Evolutionary conservation across 2,329 filamentous ascomycete species (phyloP), one percentile per base, ranked within the genome.

Genomic region (Microthyrium microscopicum): DNA sequence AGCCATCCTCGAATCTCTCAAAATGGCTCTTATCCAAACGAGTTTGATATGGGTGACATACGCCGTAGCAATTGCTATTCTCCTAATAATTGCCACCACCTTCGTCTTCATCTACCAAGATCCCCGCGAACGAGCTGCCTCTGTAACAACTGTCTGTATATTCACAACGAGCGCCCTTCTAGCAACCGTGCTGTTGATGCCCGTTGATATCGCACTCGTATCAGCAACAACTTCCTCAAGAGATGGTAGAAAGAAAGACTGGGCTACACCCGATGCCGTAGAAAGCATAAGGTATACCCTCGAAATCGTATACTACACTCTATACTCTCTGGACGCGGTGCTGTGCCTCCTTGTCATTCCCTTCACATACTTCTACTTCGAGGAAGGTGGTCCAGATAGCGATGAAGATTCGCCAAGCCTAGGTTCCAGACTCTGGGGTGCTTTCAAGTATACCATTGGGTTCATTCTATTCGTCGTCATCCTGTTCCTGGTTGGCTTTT

Each of bases 331-430:
- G 43, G 89, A 98, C 54, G 81, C 84, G 1, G 53, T 94, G 5
- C 70, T 98, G 8, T 98, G 89, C 49, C 64, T 98, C 29, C 54
- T 95, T 13, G 70, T 93, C 28, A 78, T 95, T 15, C 89, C 89
- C 0, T 98, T 98, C 51, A 78, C 85, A 30, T 98, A 98, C 61
- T 98, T 98, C 54, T 94, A 79, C 73, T 89, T 92, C 49, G 89
- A 98, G 54, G 89, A 95, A 55, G 87, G 94, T 47, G 84, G 94
- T 57, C 76, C 87, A 15, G 84, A 84, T 40, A 68, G 77, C 21
- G 81, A 92, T 46, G 71, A 81, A 39, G 80, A 82, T 20, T 73
- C 70, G 20, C 76, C 85, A 51, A 77, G 78, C 2, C 55, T 77
- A 38, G 66, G 64, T 5, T 69, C 73, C 47, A 70, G 83, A 35